Conservation (phyloP, 805 yeast genomes). For the Wilhelminamyces savonicus region DNA sequence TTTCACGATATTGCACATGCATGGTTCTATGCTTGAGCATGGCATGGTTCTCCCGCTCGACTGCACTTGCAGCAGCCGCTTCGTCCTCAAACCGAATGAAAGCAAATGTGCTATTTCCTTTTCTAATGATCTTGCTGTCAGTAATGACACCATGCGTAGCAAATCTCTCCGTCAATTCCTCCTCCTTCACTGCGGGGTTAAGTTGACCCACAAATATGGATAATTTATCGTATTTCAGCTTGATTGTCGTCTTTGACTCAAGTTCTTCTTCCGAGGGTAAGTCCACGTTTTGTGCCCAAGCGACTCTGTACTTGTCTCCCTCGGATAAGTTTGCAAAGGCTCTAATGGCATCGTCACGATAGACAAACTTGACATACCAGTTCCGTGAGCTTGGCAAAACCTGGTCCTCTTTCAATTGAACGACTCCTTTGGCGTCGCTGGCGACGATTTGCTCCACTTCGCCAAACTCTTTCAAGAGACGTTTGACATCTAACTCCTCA, state of each 20-base stretch:
- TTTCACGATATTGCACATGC: conserved; percentile 79
- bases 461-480: conserved; percentile 51
- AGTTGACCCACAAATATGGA: conserved; percentile 81
- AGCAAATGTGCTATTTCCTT: conserved; percentile 53
- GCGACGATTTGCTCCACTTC: conserved; percentile 63
- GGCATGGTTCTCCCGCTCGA: conserved; percentile 79
- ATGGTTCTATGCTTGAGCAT: conserved; percentile 66
- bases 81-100: conserved; percentile 62
- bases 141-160: conserved; percentile 59
- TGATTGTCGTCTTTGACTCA: conserved; percentile 10
- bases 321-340: conserved; percentile 69
- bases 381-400: conserved; percentile 1
- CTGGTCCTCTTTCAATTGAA: conserved; percentile 5
- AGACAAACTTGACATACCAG: conserved; percentile 77
- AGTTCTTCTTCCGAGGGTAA: too few species aligned
- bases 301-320: conserved; percentile 51
- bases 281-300: conserved; percentile 84
- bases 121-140: conserved; percentile 50
- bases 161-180: conserved; percentile 53
- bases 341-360: conserved; percentile 80
- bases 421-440: conserved; percentile 30
- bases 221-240: conserved; percentile 46
- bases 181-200: conserved; percentile 46
- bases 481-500: conserved; percentile 27
- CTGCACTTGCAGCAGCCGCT: conserved; percentile 78